These are phyloP conservation scores for Rubia peregrina DNA, from an alignment of 305 asterid genomes.

Conservation along the genomic window DNA sequence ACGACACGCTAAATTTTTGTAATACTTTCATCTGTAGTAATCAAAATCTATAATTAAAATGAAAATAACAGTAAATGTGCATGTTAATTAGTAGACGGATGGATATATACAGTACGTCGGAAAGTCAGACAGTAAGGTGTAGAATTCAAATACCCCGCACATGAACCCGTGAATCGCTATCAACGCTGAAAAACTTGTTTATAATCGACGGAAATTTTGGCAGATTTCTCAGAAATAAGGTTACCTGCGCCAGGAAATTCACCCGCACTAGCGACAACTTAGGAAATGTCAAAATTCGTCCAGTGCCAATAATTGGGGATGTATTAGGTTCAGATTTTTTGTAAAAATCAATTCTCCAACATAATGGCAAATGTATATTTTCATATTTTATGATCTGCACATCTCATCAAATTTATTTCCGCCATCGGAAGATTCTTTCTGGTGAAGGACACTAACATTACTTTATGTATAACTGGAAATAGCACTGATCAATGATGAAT, in stretches of 20 bases:
- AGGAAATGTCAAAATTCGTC: conserved; percentile 13
- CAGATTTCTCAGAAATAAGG: neutral
- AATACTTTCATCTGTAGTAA: no score
- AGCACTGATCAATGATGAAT: conserved; percentile 5
- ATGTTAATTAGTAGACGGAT: no score
- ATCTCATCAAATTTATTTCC: neutral
- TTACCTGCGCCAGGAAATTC: conserved; percentile 1
- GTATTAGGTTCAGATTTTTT: neutral
- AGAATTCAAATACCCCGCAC: neutral
- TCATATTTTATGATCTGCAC: neutral
- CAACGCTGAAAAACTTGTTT: neutral
- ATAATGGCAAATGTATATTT: neutral
- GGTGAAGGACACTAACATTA: conserved; percentile 15
- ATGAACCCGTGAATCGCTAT: neutral
- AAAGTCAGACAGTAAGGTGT: neutral
- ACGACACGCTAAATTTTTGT: no score
- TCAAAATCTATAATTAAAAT: no score
- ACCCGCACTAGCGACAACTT: neutral
- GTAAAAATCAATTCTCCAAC: neutral
- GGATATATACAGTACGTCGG: neutral
- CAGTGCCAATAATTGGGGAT: conserved; percentile 1
- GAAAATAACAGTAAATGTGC: no score
- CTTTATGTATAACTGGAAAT: neutral
- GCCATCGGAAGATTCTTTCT: conserved; percentile 18
- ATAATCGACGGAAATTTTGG: neutral